phyloP scores from a whole-genome alignment of 768 basidiomycete genomes.

The Dentipellis sp. region DNA sequence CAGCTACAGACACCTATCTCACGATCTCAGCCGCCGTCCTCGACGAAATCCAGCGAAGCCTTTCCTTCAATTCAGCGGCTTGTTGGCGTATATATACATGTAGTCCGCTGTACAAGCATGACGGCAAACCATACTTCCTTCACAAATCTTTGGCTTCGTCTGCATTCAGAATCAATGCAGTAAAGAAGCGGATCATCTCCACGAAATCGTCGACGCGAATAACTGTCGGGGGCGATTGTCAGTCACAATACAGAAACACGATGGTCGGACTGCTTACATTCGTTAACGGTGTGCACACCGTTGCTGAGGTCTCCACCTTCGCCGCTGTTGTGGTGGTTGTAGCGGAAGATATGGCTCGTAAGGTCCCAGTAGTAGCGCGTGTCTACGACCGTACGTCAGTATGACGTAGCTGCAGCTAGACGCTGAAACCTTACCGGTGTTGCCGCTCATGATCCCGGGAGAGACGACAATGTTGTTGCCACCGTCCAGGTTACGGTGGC shows the following conservation, averaged over 20 bases:
- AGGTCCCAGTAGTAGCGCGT: slow-evolving; percentile 12
- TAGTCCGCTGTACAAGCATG: no score
- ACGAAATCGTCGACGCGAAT: slow-evolving; percentile 41
- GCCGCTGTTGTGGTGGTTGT: slow-evolving; percentile 14
- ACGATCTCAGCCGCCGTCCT: no score
- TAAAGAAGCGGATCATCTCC: slow-evolving; percentile 60
- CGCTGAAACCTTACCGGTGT: slow-evolving; percentile 21
- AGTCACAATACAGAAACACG: no score
- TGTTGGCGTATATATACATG: no score
- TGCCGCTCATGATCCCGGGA: slow-evolving; percentile 29
- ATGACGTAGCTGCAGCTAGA: not conserved
- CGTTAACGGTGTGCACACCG: slow-evolving; percentile 64
- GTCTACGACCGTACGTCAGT: slow-evolving; percentile 2
- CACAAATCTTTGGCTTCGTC: slow-evolving; percentile 35
- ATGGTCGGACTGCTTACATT: slow-evolving; percentile 34
- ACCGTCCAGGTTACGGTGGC: slow-evolving; percentile 19
- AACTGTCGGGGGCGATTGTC: slow-evolving; percentile 23
- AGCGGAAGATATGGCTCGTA: slow-evolving; percentile 11
- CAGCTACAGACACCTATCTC: no score
- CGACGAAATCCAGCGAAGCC: no score
- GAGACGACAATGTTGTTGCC: slow-evolving; percentile 24
- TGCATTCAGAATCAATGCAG: slow-evolving; percentile 54
- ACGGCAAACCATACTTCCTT: not conserved
- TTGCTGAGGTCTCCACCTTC: slow-evolving; percentile 20
- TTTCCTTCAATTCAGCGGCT: no score